Evolutionary conservation across 495 filamentous ascomycete species (phyloP).

Genomic region (Neurospora sp.): DNA sequence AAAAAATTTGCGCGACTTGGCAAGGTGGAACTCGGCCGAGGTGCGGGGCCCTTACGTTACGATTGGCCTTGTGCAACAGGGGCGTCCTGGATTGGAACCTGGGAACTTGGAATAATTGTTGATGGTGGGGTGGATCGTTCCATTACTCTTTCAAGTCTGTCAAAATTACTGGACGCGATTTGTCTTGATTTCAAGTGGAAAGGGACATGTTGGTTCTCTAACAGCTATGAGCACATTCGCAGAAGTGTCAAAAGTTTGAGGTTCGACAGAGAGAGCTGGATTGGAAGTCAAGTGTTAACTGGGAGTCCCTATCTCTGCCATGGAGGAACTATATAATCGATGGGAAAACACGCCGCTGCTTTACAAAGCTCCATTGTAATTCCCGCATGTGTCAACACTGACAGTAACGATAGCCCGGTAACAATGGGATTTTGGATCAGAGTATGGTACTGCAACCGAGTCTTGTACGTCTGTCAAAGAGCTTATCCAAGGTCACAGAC

Average conservation of each 20-base stretch:
- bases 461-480: not conserved
- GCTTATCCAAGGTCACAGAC: not conserved
- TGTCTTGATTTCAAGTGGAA: not conserved
- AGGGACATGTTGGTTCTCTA: not conserved
- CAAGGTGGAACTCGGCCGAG: not conserved
- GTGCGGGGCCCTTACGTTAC: not conserved
- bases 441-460: not conserved
- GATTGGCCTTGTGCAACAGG: not conserved
- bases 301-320: not conserved
- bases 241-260: not conserved
- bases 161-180: not conserved
- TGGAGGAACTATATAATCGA: not conserved
- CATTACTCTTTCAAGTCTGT: not conserved
- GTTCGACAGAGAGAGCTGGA: not conserved
- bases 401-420: not conserved
- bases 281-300: not conserved
- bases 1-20: slow-evolving; percentile 7
- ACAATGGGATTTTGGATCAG: not conserved
- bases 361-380: not conserved
- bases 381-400: not conserved
- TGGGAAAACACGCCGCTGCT: not conserved
- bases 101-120: not conserved
- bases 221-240: not conserved
- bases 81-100: not conserved
- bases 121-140: not conserved